Percentiles rank a stretch among this genome's conserved stretches.
Evolutionary conservation across 441 rosid species (phyloP).

Genomic region (Brassica hybrid): DNA sequence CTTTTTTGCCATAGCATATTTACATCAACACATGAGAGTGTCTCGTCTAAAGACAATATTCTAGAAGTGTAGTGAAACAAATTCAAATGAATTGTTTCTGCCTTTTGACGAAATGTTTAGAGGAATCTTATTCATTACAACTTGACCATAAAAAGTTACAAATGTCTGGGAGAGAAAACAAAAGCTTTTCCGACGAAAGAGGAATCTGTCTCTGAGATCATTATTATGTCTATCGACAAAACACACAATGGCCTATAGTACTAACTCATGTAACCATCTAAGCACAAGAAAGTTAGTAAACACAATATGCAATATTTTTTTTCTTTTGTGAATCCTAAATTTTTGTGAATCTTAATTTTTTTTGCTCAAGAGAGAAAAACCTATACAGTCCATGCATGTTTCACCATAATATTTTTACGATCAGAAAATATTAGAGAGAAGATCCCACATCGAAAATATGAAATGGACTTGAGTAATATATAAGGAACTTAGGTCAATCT

Average conservation of each 20-base stretch:
- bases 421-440: background rate
- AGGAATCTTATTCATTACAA: constrained; percentile 35
- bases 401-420: background rate
- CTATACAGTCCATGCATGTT: background rate
- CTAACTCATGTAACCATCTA: constrained; percentile 3
- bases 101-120: constrained; percentile 34
- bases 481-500: no score
- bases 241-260: constrained; percentile 1
- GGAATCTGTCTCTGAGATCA: constrained; percentile 38
- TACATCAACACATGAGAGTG: constrained; percentile 15
- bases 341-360: background rate
- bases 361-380: background rate
- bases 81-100: constrained; percentile 32
- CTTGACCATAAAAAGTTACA: constrained; percentile 31
- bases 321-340: background rate
- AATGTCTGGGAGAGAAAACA: constrained; percentile 25
- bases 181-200: constrained; percentile 40
- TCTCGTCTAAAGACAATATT: constrained; percentile 15
- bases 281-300: background rate
- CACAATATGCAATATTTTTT: background rate
- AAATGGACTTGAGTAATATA: no score
- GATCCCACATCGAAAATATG: no score
- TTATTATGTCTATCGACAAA: constrained; percentile 33
- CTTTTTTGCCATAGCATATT: constrained; percentile 6
- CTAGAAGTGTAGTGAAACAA: background rate